Base-by-base conservation (phyloP, 2,329 filamentous ascomycete species). In the Sporothrix pseudoabietina region DNA sequence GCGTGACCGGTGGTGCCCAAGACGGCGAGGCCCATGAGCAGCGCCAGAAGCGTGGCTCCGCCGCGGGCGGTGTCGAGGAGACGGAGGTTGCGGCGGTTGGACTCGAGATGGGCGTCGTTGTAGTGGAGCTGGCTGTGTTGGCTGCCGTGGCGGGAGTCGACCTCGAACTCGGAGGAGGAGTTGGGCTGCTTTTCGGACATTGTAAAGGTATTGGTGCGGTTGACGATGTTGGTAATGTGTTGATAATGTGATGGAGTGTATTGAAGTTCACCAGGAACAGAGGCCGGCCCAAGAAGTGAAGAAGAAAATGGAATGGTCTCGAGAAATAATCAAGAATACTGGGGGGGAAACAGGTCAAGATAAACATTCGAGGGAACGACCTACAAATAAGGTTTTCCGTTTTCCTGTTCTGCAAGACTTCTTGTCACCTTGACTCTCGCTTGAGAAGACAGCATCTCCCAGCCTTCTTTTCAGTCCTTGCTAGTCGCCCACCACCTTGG, bases 1-100 rank as follows among this genome's bases (percentile, higher is more conserved):
- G 86, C 83, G 78, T 90, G 83, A 76, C 83, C 86, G 3, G 87
- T 84, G 12, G 88, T 83, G 35, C 85, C 88, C 8, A 90, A 80
- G 70, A 88, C 83, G 22, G 83, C 84, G 76, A 90, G 77, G 72
- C 85, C 84, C 71, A 85, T 83, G 22, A 85, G 82, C 22, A 90
- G 81, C 39, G 85, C 84, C 44, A 90, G 78, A 5, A 80, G 78
- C 0, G 85, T 88, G 74, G 88, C 80, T 66, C 82, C 85, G 3
- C 86, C 77, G 16, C 85, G 83, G 65, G 82, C 81, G 65, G 80
- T 81, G 74, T 88, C 84, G 73, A 86, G 76, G 35, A 83, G 75
- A 69, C 80, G 80, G 69, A 85, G 78, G 52, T 80, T 77, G 69
- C 82, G 81, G 66, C 81, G 76, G 73, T 83, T 84, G 77, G 81